phyloP scores from a whole-genome alignment of 352 stramenopile species.

The Pythium utonaiense region DNA sequence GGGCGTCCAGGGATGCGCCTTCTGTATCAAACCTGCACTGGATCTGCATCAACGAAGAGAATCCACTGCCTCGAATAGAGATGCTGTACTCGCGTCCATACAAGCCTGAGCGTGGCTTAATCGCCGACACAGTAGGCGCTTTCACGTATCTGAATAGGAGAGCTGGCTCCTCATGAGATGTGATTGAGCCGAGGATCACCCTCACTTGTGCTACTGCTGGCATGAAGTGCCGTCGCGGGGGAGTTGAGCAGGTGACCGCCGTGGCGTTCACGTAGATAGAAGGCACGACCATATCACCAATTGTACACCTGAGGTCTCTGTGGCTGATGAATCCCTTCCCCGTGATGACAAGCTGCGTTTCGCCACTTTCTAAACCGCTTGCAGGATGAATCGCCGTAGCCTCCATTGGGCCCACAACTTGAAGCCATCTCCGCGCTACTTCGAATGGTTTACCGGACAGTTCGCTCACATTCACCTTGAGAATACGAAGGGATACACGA shows the following conservation, averaged over 20 bases:
- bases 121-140: background rate
- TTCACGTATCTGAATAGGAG: conserved; percentile 15
- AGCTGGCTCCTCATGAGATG: background rate
- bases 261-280: conserved; percentile 17
- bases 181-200: conserved; percentile 7
- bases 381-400: background rate
- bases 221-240: conserved; percentile 9
- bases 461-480: conserved; percentile 1
- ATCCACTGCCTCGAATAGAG: conserved; percentile 9
- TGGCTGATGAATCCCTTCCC: conserved; percentile 22
- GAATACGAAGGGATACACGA: background rate
- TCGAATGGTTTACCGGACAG: background rate
- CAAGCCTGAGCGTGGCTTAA: conserved; percentile 12
- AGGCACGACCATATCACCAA: conserved; percentile 13
- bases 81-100: conserved; percentile 3
- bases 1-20: background rate
- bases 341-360: conserved; percentile 4
- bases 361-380: conserved; percentile 13
- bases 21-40: conserved; percentile 11
- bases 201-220: background rate
- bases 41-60: background rate
- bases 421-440: conserved; percentile 3
- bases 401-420: conserved; percentile 18
- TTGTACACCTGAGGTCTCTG: conserved; percentile 14
- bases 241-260: conserved; percentile 14